Evolutionary conservation across 495 filamentous ascomycete species (phyloP), one percentile per base, ranked within the genome.

Genomic region (Penicillium robsamsonii): DNA sequence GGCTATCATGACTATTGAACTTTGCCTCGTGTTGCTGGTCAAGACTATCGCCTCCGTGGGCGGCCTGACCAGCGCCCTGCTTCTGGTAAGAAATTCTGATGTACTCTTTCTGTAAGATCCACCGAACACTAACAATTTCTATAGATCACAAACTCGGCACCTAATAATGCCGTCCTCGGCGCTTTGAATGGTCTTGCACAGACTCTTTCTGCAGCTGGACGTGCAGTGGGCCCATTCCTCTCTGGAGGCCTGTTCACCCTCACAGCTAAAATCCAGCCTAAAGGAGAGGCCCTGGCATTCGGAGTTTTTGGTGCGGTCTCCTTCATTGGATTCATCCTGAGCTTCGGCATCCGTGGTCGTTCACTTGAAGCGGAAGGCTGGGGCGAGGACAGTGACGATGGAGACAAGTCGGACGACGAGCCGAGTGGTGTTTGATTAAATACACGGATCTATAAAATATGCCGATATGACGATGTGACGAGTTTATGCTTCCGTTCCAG

Each of bases 171-270:
- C 18, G 91, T 91, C 4, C 79, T 98, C 0, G 94, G 94, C 11
- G 92, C 89, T 1, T 75, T 98, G 29, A 96, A 97, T 59, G 94
- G 94, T 29, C 84, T 98, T 18, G 94, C 94, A 4, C 94, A 98
- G 70, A 95, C 91, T 0, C 83, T 98, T 3, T 94, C 91, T 8
- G 94, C 95, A 0, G 93, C 89, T 2, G 94, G 94, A 22, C 84
- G 94, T 46, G 90, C 93, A 30, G 79, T 89, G 1, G 95, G 94
- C 0, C 94, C 94, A 0, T 92, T 97, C 67, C 72, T 96, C 4
- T 90, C 90, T 0, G 94, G 94, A 1, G 83, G 84, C 3, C 73
- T 98, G 0, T 97, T 95, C 68, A 87, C 90, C 0, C 70, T 89
- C 1, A 83, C 87, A 0, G 84, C 83, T 0, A 75, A 81, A 25